phyloP scores from a whole-genome alignment of 176 grass and related monocot species.

The Triticum monococcum region DNA sequence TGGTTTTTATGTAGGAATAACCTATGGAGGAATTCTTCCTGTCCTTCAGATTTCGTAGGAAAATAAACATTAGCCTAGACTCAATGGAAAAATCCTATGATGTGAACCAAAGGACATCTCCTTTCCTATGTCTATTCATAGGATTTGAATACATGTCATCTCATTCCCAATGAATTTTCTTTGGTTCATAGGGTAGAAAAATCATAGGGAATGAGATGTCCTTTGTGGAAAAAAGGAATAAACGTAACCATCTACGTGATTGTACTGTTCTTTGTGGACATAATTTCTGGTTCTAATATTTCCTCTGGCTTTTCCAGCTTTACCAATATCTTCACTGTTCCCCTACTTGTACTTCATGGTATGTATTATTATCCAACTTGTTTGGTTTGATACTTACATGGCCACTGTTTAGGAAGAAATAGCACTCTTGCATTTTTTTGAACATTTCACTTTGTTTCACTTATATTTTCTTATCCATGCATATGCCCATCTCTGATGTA shows the following conservation, averaged over 20 bases:
- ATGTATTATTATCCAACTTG: slow-evolving; percentile 7
- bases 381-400: background rate
- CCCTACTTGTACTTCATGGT: slow-evolving; percentile 89
- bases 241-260: background rate
- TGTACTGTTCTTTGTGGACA: background rate
- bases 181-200: too few relatives aligned
- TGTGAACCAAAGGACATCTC: too few relatives aligned
- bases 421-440: background rate
- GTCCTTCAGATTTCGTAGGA: too few relatives aligned
- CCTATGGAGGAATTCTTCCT: too few relatives aligned
- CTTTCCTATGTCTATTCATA: too few relatives aligned
- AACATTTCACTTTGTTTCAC: background rate
- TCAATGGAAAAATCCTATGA: too few relatives aligned
- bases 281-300: slow-evolving; percentile 14
- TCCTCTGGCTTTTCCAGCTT: slow-evolving; percentile 47
- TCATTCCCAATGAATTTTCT: too few relatives aligned
- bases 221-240: too few relatives aligned
- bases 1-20: too few relatives aligned
- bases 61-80: too few relatives aligned
- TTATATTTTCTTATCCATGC: background rate
- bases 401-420: background rate
- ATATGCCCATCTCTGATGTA: background rate
- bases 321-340: slow-evolving; percentile 63
- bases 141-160: too few relatives aligned
- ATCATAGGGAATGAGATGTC: too few relatives aligned